Base-by-base conservation (phyloP, 2,329 filamentous ascomycete species). In the Epichloe baconii region DNA sequence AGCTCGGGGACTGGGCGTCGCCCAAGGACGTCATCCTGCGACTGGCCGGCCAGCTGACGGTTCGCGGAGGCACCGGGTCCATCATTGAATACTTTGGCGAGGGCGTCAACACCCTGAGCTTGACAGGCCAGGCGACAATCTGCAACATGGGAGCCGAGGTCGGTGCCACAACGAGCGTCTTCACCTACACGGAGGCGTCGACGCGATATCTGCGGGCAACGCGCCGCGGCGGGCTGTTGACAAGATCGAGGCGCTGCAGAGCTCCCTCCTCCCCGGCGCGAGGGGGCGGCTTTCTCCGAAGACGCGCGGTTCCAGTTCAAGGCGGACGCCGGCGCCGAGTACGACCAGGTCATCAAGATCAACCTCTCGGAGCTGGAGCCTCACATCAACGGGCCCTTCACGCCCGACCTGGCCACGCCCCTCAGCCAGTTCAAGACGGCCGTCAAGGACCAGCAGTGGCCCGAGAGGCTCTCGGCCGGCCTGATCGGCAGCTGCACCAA, bases 401-500 rank as follows among this genome's bases (percentile, higher is more conserved):
- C 93, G 0, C 93, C 93, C 2, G 93, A 98, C 66, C 77, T 98
- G 57, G 93, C 91, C 3, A 96, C 89, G 0, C 91, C 93, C 4
- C 72, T 98, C 50, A 96, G 90, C 47, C 78, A 84, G 63, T 98
- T 98, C 73, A 88, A 89, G 64, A 78, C 87, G 53, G 83, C 85
- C 2, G 88, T 96, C 21, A 77, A 85, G 68, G 77, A 85, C 60
- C 88, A 96, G 68, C 74, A 85, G 48, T 98, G 93, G 93, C 93
- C 93, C 2, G 80, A 87, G 64, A 88, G 84, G 56, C 85, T 98
- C 55, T 93, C 89, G 12, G 91, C 93, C 26, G 90, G 90, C 48
- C 78, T 98, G 50, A 98, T 98, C 64, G 93, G 93, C 54, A 95
- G 89, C 72, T 98, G 93, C 76, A 98, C 93, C 48, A 98, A 98